Evolutionary conservation across 2,329 filamentous ascomycete genomes (phyloP).

Genomic region (Colletotrichum kahawae): DNA sequence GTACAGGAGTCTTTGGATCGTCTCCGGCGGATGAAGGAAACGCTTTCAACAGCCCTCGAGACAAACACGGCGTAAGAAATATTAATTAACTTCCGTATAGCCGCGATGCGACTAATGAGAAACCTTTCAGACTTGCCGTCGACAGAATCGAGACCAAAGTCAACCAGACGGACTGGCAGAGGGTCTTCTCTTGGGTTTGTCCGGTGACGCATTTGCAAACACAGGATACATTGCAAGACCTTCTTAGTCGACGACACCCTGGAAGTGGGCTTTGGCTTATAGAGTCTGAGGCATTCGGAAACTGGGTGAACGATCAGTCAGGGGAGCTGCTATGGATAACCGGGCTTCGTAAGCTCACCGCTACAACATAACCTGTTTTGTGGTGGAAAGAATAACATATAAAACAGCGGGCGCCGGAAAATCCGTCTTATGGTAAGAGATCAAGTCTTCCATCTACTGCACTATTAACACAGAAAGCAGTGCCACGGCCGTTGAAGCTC

Average conservation of each 20-base stretch:
- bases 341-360: background rate
- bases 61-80: background rate
- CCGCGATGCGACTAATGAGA: no score
- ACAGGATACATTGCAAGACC: fast-evolving
- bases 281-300: fast-evolving
- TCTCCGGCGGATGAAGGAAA: background rate
- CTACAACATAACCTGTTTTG: no score
- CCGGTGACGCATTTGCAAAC: background rate
- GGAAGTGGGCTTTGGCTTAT: fast-evolving
- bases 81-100: no score
- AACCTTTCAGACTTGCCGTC: background rate
- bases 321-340: background rate
- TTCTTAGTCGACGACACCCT: fast-evolving
- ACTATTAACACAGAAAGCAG: no score
- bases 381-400: no score
- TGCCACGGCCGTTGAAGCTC: no score
- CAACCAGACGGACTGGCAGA: background rate
- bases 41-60: fast-evolving
- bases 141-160: background rate
- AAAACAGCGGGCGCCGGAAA: background rate
- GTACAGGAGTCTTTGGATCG: background rate
- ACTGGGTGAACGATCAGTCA: no score
- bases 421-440: no score
- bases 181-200: background rate
- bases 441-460: no score